Conservation (phyloP, 2,329 filamentous ascomycete genomes). For the Phialocephala subalpina region DNA sequence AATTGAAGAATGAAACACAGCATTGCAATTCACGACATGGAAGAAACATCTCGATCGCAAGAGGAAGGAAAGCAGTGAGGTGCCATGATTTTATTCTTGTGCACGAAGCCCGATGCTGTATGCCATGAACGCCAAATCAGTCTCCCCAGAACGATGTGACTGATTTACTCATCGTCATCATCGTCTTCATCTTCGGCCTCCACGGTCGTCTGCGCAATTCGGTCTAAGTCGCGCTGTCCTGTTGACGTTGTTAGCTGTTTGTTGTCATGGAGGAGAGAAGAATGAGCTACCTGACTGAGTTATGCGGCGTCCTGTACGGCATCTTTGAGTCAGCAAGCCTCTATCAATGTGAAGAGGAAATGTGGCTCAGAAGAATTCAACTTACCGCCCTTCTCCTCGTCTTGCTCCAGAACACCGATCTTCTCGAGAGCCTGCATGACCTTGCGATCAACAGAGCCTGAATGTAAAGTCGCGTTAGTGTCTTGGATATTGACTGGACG, state of each 20-base stretch:
- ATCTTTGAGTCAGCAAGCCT: too few relatives aligned
- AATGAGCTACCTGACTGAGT: conserved; percentile 66
- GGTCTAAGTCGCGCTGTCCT: conserved; percentile 99
- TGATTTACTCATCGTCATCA: conserved; percentile 22
- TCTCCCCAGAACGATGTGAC: conserved; percentile 7
- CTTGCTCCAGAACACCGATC: conserved; percentile 97
- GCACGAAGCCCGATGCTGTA: conserved; percentile 23
- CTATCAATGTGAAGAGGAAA: too few relatives aligned
- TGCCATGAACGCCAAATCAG: conserved; percentile 21
- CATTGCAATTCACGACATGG: not conserved
- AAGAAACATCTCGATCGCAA: not conserved
- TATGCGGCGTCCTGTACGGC: conserved; percentile 80
- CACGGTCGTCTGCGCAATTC: conserved; percentile 80
- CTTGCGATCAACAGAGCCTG: conserved; percentile 94
- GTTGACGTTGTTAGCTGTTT: conserved; percentile 46
- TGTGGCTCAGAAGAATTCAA: too few relatives aligned
- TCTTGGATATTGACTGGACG: not conserved
- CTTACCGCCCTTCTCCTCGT: conserved; percentile 89
- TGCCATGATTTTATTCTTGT: conserved; percentile 22
- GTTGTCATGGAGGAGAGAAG: too few relatives aligned
- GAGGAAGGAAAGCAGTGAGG: not conserved
- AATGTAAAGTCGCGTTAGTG: not conserved
- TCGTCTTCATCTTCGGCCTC: conserved; percentile 53
- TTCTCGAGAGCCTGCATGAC: conserved; percentile 97
- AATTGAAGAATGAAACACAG: not conserved